phyloP scores from a whole-genome alignment of 2,329 filamentous ascomycete genomes.

The Cordyceps javanica region DNA sequence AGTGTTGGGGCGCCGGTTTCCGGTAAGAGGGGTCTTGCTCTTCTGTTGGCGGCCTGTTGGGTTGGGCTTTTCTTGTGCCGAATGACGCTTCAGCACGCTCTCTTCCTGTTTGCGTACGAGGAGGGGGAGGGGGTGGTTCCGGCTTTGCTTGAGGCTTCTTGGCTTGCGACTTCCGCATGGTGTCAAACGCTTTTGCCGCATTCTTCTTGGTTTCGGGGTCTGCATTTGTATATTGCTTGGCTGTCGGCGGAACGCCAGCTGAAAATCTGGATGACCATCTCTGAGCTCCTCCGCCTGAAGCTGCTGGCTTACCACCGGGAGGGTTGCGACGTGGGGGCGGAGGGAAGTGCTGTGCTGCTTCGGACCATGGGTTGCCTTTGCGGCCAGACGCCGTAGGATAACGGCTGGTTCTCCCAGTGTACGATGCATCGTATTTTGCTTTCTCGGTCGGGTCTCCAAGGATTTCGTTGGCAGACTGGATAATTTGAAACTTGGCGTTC shows the following conservation, averaged over 20 bases:
- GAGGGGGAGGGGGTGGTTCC: slow-evolving; percentile 27
- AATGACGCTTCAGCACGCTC: slow-evolving; percentile 51
- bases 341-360: slow-evolving; percentile 43
- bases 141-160: slow-evolving; percentile 24
- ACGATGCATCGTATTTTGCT: slow-evolving; percentile 47
- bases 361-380: slow-evolving; percentile 51
- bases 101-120: slow-evolving; percentile 44
- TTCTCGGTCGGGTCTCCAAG: slow-evolving; percentile 45
- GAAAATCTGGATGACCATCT: slow-evolving; percentile 40
- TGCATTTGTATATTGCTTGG: slow-evolving; percentile 30
- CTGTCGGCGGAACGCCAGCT: slow-evolving; percentile 35
- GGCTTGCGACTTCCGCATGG: slow-evolving; percentile 34
- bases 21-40: slow-evolving; percentile 17
- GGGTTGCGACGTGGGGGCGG: slow-evolving; percentile 40
- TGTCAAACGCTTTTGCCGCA: slow-evolving; percentile 36
- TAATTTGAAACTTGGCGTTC: slow-evolving; percentile 76
- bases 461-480: slow-evolving; percentile 80
- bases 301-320: slow-evolving; percentile 18
- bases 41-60: slow-evolving; percentile 41
- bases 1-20: slow-evolving; percentile 7
- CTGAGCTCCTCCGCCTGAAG: slow-evolving; percentile 33
- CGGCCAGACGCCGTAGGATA: slow-evolving; percentile 48
- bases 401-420: slow-evolving; percentile 29
- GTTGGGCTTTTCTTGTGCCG: slow-evolving; percentile 42
- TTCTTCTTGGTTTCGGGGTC: slow-evolving; percentile 35